A percentile compares a stretch with the other conserved stretches of the same genome.
Conservation (phyloP, 345 rosid species). For the Syzygium jambos region DNA sequence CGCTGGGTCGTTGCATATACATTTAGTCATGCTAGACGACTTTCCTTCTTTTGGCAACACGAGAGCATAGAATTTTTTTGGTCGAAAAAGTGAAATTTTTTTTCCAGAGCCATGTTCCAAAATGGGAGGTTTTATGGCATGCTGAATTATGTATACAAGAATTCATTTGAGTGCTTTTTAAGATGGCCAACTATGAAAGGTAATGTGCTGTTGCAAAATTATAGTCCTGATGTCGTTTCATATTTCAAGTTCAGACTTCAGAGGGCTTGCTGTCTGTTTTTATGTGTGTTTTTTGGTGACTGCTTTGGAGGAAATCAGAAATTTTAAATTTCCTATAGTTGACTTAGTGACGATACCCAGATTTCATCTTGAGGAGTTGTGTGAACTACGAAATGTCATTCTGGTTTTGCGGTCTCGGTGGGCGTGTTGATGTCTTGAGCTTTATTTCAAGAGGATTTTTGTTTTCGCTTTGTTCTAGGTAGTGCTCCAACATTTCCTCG, state of each 20-base stretch:
- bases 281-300: not conserved
- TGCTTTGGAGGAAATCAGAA: not conserved
- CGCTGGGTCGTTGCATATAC: not conserved
- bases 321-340: not conserved
- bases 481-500: slow-evolving; percentile 61
- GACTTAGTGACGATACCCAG: not conserved
- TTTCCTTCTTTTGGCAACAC: not conserved
- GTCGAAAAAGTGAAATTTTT: not conserved
- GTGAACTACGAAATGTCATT: not conserved
- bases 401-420: not conserved
- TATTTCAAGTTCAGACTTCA: not conserved
- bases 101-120: not conserved
- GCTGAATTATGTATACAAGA: not conserved
- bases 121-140: not conserved
- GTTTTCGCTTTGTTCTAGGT: slow-evolving; percentile 25
- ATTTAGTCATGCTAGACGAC: not conserved
- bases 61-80: not conserved
- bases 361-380: not conserved
- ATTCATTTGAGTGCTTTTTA: not conserved
- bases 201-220: not conserved
- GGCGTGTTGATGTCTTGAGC: not conserved
- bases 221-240: not conserved
- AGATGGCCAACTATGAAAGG: not conserved
- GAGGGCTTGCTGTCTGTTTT: not conserved
- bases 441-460: not conserved